Evolutionary conservation across 768 basidiomycete species (phyloP).

Genomic region (Ramaria sp.): DNA sequence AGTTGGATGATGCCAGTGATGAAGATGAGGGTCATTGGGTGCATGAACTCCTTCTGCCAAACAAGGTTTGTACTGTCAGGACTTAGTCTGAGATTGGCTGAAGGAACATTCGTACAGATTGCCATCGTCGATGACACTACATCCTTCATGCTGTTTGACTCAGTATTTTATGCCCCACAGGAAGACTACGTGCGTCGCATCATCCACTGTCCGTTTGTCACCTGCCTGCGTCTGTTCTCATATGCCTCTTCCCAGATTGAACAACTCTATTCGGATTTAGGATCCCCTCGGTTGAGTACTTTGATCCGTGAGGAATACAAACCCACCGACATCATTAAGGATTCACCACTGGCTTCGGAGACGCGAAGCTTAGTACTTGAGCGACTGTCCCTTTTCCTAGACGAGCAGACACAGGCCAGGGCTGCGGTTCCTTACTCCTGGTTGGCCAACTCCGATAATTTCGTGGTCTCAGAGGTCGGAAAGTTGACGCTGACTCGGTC

Average conservation of each 20-base stretch:
- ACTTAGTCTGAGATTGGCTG: not conserved
- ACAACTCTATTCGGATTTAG: slow-evolving; percentile 72
- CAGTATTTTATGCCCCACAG: slow-evolving; percentile 71
- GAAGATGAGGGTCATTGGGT: slow-evolving; percentile 65
- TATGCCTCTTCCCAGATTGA: slow-evolving; percentile 3
- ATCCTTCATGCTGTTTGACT: slow-evolving; percentile 65
- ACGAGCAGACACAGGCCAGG: slow-evolving; percentile 69
- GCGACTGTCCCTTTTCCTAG: slow-evolving; percentile 80
- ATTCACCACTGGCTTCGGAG: slow-evolving; percentile 37
- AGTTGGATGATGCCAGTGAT: slow-evolving; percentile 25
- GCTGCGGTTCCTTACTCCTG: slow-evolving; percentile 53
- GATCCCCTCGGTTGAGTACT: slow-evolving; percentile 59
- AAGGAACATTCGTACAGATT: slow-evolving; percentile 27
- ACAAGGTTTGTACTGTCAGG: slow-evolving; percentile 19
- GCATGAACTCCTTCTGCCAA: slow-evolving; percentile 61
- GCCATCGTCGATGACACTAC: slow-evolving; percentile 84
- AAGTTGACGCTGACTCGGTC: slow-evolving; percentile 54
- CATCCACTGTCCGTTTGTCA: not conserved
- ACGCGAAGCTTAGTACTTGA: slow-evolving; percentile 61
- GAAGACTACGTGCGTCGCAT: slow-evolving; percentile 63
- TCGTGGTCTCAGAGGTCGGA: slow-evolving; percentile 57
- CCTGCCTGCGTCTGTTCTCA: not conserved
- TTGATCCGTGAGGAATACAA: slow-evolving; percentile 73
- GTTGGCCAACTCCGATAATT: slow-evolving; percentile 53
- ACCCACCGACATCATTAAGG: slow-evolving; percentile 38